Evolutionary conservation across 805 yeast genomes (phyloP), one percentile per base, ranked within the genome.

Genomic region (Candida taoyuanica): DNA sequence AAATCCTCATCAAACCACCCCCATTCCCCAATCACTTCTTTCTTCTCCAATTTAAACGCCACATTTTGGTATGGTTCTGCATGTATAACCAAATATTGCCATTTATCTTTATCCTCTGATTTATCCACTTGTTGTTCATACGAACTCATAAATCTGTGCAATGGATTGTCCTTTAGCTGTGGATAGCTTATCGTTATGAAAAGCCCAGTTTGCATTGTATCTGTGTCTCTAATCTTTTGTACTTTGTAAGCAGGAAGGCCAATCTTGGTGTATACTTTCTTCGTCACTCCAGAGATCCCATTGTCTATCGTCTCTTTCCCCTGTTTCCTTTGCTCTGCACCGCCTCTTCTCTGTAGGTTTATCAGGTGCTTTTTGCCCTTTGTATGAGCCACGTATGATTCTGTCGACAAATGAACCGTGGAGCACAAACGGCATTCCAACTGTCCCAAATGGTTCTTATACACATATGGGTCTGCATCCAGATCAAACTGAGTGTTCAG

Each of bases 61-160:
- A 87, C 67, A 42, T 81, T 86, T 44, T 87, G 91, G 58, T 86
- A 93, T 2, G 97, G 97, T 56, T 87, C 96, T 3, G 82, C 93
- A n/a, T 88, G 79, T 0, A 89, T 62, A 9, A 89, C 78, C 46
- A 93, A 51, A 56, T 80, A 89, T 60, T 84, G 94, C 59, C 56
- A 77, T 8, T 67, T 63, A 28, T 65, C 60, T 35, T 31, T 35
- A 5, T 67, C 63, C 1, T 68, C 65, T 23, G 71, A 64, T 36
- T 75, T 76, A 50, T 72, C 75, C 5, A 68, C 62, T 7, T 64
- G 57, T 37, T 80, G 78, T 50, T 93, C 98, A 52, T 74, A 79
- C 21, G 81, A 75, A 28, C 86, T 76, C 85, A 89, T 82, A 31
- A 91, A 62, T 37, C 96, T 66, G 59, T 77, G 82, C 34, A 76